Conservation (phyloP, 2,329 filamentous ascomycete genomes). For the Stagonosporopsis tanaceti region DNA sequence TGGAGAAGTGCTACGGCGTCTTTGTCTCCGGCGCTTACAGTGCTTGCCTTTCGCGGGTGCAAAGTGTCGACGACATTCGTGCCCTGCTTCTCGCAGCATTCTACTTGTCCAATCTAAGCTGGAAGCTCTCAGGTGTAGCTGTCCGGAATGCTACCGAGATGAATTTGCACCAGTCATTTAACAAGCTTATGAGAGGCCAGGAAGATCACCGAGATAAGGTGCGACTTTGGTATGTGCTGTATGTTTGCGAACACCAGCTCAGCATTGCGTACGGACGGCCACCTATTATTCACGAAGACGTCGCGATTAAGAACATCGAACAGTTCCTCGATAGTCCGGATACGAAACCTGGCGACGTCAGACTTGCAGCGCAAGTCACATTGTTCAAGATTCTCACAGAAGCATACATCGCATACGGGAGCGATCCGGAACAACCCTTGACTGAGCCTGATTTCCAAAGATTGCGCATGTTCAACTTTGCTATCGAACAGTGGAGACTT, state of each 20-base stretch:
- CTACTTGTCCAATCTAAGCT: constrained; percentile 52
- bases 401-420: constrained; percentile 45
- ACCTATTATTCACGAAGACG: constrained; percentile 50
- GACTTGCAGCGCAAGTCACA: constrained; percentile 42
- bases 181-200: constrained; percentile 46
- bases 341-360: constrained; percentile 40
- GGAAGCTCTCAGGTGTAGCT: constrained; percentile 51
- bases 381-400: constrained; percentile 46
- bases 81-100: constrained; percentile 52
- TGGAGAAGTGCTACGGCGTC: constrained; percentile 44
- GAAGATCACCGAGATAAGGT: constrained; percentile 48
- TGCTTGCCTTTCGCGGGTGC: constrained; percentile 45
- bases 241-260: constrained; percentile 53
- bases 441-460: constrained; percentile 49
- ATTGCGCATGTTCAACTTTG: constrained; percentile 52
- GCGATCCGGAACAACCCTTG: constrained; percentile 47
- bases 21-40: constrained; percentile 45
- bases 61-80: constrained; percentile 51
- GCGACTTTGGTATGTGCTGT: constrained; percentile 52
- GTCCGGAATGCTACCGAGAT: constrained; percentile 53
- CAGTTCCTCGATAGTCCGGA: constrained; percentile 40
- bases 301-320: constrained; percentile 49
- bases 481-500: constrained; percentile 55
- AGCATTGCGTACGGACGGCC: constrained; percentile 53
- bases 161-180: constrained; percentile 51